A percentile compares a stretch with the other conserved stretches of the same genome.
These are phyloP conservation scores for Lepiota brunneoincarnata DNA, from an alignment of 768 basidiomycete species.

Conservation along the genomic window DNA sequence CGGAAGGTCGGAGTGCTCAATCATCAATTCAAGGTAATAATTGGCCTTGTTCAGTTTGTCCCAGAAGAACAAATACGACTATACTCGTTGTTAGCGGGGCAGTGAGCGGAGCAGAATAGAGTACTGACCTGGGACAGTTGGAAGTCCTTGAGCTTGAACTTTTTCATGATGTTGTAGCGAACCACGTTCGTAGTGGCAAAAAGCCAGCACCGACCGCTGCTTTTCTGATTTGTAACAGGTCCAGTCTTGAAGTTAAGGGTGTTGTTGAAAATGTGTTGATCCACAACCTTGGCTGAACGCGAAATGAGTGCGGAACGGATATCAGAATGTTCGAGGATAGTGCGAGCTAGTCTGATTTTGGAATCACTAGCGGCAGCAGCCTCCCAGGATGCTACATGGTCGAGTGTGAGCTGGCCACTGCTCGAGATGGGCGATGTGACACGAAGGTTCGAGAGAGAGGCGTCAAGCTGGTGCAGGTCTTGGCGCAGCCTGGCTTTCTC, in stretches of 20 bases:
- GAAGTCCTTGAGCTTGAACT: conserved; percentile 83
- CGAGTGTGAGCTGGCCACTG: conserved; percentile 59
- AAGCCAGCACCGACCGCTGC: conserved; percentile 91
- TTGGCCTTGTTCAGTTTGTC: conserved; percentile 95
- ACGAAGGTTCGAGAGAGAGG: conserved; percentile 30
- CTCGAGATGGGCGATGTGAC: conserved; percentile 42
- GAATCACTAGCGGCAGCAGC: conserved; percentile 46
- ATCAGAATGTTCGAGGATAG: conserved; percentile 68
- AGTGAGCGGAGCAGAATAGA: background rate
- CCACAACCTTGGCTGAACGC: conserved; percentile 57
- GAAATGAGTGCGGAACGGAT: conserved; percentile 61
- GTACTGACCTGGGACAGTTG: conserved; percentile 78
- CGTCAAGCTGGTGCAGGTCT: conserved; percentile 21
- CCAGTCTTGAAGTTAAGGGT: conserved; percentile 77
- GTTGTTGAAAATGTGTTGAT: conserved; percentile 81
- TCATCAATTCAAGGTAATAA: conserved; percentile 87
- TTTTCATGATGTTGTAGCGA: conserved; percentile 82
- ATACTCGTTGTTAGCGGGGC: conserved; percentile 3
- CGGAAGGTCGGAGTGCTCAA: conserved; percentile 76
- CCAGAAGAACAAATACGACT: conserved; percentile 94
- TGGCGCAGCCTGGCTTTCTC: conserved; percentile 5
- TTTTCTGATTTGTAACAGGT: conserved; percentile 85
- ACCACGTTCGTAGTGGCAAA: conserved; percentile 91
- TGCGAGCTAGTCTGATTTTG: conserved; percentile 72
- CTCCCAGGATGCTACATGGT: conserved; percentile 71